These are phyloP conservation scores for Pichia sp. DNA, from an alignment of 1,139 yeast species.

Conservation along the genomic window DNA sequence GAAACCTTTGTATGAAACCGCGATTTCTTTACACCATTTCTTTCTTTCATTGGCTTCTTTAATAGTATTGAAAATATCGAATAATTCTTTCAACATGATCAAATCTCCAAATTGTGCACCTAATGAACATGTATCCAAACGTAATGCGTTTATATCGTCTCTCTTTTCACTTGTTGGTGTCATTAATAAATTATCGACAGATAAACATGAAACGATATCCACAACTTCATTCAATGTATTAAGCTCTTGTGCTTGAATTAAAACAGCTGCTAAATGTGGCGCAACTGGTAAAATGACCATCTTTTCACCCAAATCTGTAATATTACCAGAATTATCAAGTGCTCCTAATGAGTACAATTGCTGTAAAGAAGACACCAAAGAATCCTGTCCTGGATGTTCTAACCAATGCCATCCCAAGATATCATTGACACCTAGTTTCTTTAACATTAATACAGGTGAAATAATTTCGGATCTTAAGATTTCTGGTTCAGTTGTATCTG, in stretches of 20 bases:
- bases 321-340: slow-evolving; percentile 67
- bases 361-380: slow-evolving; percentile 73
- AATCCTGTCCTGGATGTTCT: slow-evolving; percentile 81
- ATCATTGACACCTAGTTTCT: slow-evolving; percentile 80
- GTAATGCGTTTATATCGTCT: slow-evolving; percentile 69
- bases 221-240: slow-evolving; percentile 66
- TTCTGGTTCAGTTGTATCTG: slow-evolving; percentile 88
- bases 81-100: slow-evolving; percentile 75
- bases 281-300: slow-evolving; percentile 90
- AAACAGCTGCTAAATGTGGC: slow-evolving; percentile 89
- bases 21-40: slow-evolving; percentile 82
- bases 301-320: slow-evolving; percentile 73
- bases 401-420: slow-evolving; percentile 89
- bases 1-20: slow-evolving; percentile 77
- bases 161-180: slow-evolving; percentile 80
- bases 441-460: slow-evolving; percentile 79
- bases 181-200: slow-evolving; percentile 83
- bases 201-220: slow-evolving; percentile 88
- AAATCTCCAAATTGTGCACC: slow-evolving; percentile 81
- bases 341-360: slow-evolving; percentile 81
- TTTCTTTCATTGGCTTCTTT: slow-evolving; percentile 45
- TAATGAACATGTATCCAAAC: slow-evolving; percentile 63
- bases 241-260: slow-evolving; percentile 62
- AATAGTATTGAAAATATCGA: slow-evolving; percentile 56
- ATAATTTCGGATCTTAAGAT: slow-evolving; percentile 84